A percentile compares a stretch with the other conserved stretches of the same genome.
Conservation (phyloP, 768 basidiomycete species). For the Boletus sp. region DNA sequence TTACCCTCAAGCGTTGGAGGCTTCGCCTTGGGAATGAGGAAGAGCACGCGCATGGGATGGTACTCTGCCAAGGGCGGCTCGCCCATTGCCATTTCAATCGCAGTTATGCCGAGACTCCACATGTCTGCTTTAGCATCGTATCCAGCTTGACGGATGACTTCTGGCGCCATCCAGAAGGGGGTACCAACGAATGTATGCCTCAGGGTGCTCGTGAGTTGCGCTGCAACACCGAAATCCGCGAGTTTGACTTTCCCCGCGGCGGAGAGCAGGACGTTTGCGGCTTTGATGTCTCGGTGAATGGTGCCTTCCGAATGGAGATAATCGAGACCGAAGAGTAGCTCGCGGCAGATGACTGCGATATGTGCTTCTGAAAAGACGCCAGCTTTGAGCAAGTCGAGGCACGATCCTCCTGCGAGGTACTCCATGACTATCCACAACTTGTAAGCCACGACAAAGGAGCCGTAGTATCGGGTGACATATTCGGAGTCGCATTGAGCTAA, state of each 20-base stretch:
- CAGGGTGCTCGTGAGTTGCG: slow-evolving; percentile 89
- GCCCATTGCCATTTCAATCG: slow-evolving; percentile 97
- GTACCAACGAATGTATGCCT: slow-evolving; percentile 98
- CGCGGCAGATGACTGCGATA: slow-evolving; percentile 92
- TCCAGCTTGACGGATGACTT: slow-evolving; percentile 95
- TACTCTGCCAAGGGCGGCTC: slow-evolving; percentile 96
- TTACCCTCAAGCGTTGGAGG: slow-evolving; percentile 86
- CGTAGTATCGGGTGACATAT: slow-evolving; percentile 95
- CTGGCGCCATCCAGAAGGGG: slow-evolving; percentile 98
- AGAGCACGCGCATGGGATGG: slow-evolving; percentile 97
- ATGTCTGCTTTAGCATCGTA: slow-evolving; percentile 96
- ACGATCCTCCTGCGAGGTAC: slow-evolving; percentile 97
- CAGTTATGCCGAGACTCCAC: slow-evolving; percentile 98
- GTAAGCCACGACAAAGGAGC: slow-evolving; percentile 93
- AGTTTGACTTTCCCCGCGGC: slow-evolving; percentile 93
- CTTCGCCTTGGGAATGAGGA: slow-evolving; percentile 95
- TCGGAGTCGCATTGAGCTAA: slow-evolving; percentile 95
- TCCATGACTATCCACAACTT: slow-evolving; percentile 99
- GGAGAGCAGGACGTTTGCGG: slow-evolving; percentile 90
- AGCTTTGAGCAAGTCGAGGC: slow-evolving; percentile 91
- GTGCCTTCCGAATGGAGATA: slow-evolving; percentile 96
- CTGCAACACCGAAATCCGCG: slow-evolving; percentile 98
- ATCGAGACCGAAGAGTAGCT: slow-evolving; percentile 87
- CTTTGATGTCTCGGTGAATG: slow-evolving; percentile 99
- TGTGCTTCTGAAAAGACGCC: slow-evolving; percentile 89